Evolutionary conservation across 805 yeast genomes (phyloP).

Genomic region (Ogataea kodamae): DNA sequence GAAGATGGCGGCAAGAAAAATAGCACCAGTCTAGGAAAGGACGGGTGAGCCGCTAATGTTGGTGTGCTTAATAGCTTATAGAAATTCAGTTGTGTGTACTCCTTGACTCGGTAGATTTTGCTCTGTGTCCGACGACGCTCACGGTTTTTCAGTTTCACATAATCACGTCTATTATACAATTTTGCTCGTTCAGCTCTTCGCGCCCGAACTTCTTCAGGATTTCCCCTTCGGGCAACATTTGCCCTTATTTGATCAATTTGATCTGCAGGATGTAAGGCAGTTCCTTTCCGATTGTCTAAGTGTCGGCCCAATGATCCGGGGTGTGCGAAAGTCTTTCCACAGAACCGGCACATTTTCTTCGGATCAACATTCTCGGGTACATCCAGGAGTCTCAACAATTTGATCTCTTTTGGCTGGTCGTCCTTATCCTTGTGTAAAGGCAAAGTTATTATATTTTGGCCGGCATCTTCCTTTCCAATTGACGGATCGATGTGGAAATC

Average conservation of each 20-base stretch:
- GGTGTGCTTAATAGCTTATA: constrained; percentile 38
- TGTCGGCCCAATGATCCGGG: constrained; percentile 62
- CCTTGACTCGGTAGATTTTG: constrained; percentile 38
- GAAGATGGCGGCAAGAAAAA: constrained; percentile 41
- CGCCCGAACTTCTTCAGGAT: constrained; percentile 38
- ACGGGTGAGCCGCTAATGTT: constrained; percentile 39
- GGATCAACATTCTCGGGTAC: constrained; percentile 28
- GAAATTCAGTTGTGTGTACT: constrained; percentile 34
- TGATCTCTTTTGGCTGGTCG: not conserved
- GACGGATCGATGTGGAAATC: constrained; percentile 29
- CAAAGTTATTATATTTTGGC: constrained; percentile 16
- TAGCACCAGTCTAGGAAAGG: constrained; percentile 48
- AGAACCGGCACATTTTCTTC: constrained; percentile 46
- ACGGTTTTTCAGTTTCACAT: constrained; percentile 45
- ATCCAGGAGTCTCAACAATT: constrained; percentile 15
- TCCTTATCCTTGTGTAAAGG: constrained; percentile 8
- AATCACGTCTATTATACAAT: constrained; percentile 44
- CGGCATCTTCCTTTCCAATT: constrained; percentile 14
- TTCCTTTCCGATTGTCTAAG: constrained; percentile 53
- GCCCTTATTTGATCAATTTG: constrained; percentile 44
- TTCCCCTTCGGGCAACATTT: constrained; percentile 51
- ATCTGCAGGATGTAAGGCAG: constrained; percentile 47
- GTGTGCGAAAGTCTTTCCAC: constrained; percentile 51
- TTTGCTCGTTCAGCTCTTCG: constrained; percentile 40
- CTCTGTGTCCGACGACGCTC: constrained; percentile 44